Base-by-base conservation (phyloP, 1,284 basidiomycete species). In the Fomes fomentarius region DNA sequence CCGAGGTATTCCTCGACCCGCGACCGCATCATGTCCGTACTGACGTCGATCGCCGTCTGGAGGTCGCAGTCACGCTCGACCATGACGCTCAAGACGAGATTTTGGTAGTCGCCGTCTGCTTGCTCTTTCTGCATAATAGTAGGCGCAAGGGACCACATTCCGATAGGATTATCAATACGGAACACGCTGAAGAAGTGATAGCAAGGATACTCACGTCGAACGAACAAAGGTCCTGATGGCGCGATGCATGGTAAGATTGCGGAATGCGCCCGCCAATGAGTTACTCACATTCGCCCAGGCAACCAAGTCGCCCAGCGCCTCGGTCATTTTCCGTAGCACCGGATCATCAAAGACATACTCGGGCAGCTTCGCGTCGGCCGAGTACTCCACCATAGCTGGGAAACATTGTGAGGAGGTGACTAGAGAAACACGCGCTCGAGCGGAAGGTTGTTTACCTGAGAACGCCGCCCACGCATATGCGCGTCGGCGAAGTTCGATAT, bases 321-420 rank as follows among this genome's bases (percentile, higher is more conserved):
- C 69, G 22, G 76, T 77, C 72, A 80, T 75, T 14, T 66, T 71
- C 46, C 63, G 60, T 3, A 79, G 63, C 26, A 73, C 66, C 0
- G 77, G 74, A 55, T 73, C 66, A 30, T 74, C 67, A 60, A 77
- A 77, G 4, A 79, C 74, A 37, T 71, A 63, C 30, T 76, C 73
- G 4, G 79, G 79, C 33, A 80, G 66, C 49, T 78, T 69, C 35
- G 79, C 46, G 54, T 75, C 74, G 4, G 79, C 64, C 7, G 74
- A 75, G 52, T 79, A 80, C 54, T 80, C 78, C n/a, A 80, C 57
- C 59, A 77, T 73, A 4, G 77, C 77, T 78, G 19, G n/a, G n/a
- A n/a, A n/a, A n/a, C n/a, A n/a, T n/a, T n/a, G n/a, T n/a, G n/a
- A n/a, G n/a, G n/a, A n/a, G n/a, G n/a, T n/a, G n/a, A n/a, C n/a